These are phyloP conservation scores for Zygosaccharomyces sapae DNA, from an alignment of 1,139 yeast genomes.

Conservation along the genomic window DNA sequence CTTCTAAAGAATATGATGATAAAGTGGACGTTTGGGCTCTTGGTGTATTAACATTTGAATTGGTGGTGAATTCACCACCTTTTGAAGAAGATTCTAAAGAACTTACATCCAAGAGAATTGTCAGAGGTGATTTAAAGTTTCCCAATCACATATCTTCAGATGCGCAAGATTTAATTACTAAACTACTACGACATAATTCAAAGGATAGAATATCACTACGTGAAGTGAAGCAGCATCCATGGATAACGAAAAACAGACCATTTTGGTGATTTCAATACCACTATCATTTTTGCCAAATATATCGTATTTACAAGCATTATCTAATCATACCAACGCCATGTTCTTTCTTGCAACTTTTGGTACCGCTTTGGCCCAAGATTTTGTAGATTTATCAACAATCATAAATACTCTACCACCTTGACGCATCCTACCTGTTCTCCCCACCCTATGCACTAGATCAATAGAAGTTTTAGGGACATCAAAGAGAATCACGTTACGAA, in stretches of 20 bases:
- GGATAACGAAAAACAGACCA: conserved; percentile 67
- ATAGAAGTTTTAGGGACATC: conserved; percentile 83
- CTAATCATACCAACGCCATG: conserved; percentile 22
- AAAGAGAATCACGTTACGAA: conserved; percentile 75
- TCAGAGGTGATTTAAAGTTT: conserved; percentile 66
- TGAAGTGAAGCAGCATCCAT: conserved; percentile 70
- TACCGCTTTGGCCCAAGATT: conserved; percentile 80
- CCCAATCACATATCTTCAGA: conserved; percentile 68
- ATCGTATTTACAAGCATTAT: conserved; percentile 2
- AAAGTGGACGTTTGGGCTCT: conserved; percentile 90
- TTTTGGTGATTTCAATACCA: conserved; percentile 38
- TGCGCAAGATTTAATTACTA: conserved; percentile 69
- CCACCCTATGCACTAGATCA: conserved; percentile 86
- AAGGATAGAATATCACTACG: conserved; percentile 55
- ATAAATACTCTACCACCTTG: conserved; percentile 84
- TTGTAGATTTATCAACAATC: conserved; percentile 56
- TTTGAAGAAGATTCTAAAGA: conserved; percentile 75
- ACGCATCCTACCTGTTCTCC: conserved; percentile 91
- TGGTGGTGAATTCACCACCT: conserved; percentile 85
- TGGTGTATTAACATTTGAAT: conserved; percentile 82
- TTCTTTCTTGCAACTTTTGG: conserved; percentile 62
- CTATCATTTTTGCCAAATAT: background rate
- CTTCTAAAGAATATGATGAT: conserved; percentile 71
- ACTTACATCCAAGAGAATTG: conserved; percentile 75
- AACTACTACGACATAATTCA: conserved; percentile 61